These are phyloP conservation scores for Xeromyces bisporus DNA, from an alignment of 495 filamentous ascomycete species.

Conservation along the genomic window DNA sequence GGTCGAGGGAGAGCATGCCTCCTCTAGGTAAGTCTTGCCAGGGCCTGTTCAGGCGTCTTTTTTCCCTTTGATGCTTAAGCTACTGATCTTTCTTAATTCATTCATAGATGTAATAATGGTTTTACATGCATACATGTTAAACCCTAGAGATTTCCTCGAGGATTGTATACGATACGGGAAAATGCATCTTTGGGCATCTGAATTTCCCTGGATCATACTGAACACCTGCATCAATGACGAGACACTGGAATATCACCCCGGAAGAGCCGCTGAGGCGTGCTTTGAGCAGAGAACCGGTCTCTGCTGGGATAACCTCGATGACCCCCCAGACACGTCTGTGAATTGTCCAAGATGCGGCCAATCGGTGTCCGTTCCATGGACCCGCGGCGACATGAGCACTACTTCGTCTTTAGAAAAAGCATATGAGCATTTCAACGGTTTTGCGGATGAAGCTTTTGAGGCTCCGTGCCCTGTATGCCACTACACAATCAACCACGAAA, in stretches of 20 bases:
- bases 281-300: constrained; percentile 38
- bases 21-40: constrained; percentile 16
- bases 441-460: constrained; percentile 42
- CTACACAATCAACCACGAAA: constrained; percentile 31
- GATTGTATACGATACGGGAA: constrained; percentile 50
- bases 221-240: constrained; percentile 42
- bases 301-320: constrained; percentile 43
- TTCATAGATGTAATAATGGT: constrained; percentile 65
- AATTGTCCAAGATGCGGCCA: constrained; percentile 38
- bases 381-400: constrained; percentile 7
- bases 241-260: constrained; percentile 42
- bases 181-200: constrained; percentile 41
- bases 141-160: constrained; percentile 59
- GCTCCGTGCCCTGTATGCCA: constrained; percentile 26
- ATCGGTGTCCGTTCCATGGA: constrained; percentile 9
- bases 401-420: constrained; percentile 4
- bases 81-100: too few species aligned
- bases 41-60: too few species aligned
- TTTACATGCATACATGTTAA: constrained; percentile 73
- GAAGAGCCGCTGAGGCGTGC: constrained; percentile 18
- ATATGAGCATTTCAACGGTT: constrained; percentile 26
- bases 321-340: constrained; percentile 29
- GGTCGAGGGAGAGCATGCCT: constrained; percentile 9
- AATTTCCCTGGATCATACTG: constrained; percentile 53
- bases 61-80: too few species aligned